Percentiles rank a stretch among this genome's conserved stretches.
These are phyloP conservation scores for Vickermania ingenoplastis DNA, from an alignment of 208 protist species.

Conservation along the genomic window DNA sequence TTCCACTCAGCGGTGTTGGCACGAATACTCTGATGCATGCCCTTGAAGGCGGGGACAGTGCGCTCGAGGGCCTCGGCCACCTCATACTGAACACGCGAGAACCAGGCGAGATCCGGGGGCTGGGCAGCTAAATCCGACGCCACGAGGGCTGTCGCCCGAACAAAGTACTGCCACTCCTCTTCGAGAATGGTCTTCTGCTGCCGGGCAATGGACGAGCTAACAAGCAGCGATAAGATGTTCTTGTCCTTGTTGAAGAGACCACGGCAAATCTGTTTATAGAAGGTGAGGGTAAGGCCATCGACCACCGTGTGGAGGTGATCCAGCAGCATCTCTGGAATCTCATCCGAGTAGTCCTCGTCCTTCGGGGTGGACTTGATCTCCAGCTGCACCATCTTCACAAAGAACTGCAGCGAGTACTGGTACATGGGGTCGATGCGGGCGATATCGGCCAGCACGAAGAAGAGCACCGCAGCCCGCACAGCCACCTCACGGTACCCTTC, in stretches of 20 bases:
- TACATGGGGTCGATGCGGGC: constrained; percentile 97
- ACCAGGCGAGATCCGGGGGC: constrained; percentile 44
- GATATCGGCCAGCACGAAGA: constrained; percentile 92
- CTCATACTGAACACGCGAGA: constrained; percentile 77
- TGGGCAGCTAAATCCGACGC: constrained; percentile 49
- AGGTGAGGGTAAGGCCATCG: constrained; percentile 69
- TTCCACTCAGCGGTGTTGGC: constrained; percentile 43
- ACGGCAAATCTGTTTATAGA: constrained; percentile 95
- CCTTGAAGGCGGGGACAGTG: constrained; percentile 60
- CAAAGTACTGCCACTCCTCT: constrained; percentile 90
- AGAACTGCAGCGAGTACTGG: constrained; percentile 98
- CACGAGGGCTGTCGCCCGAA: constrained; percentile 82
- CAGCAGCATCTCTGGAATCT: constrained; percentile 40
- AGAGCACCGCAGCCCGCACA: constrained; percentile 87
- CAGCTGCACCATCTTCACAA: constrained; percentile 90
- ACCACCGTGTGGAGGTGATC: constrained; percentile 80
- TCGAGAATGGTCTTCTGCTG: constrained; percentile 48
- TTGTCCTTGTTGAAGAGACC: constrained; percentile 98
- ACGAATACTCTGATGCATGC: constrained; percentile 37
- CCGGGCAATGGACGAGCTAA: constrained; percentile 82
- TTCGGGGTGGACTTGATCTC: constrained; percentile 76
- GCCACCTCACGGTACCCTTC: constrained; percentile 88
- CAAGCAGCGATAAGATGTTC: constrained; percentile 91
- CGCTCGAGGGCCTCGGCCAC: constrained; percentile 73
- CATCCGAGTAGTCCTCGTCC: constrained; percentile 32